Evolutionary conservation across 2,329 filamentous ascomycete genomes (phyloP).

Genomic region (Alternaria burnsii): DNA sequence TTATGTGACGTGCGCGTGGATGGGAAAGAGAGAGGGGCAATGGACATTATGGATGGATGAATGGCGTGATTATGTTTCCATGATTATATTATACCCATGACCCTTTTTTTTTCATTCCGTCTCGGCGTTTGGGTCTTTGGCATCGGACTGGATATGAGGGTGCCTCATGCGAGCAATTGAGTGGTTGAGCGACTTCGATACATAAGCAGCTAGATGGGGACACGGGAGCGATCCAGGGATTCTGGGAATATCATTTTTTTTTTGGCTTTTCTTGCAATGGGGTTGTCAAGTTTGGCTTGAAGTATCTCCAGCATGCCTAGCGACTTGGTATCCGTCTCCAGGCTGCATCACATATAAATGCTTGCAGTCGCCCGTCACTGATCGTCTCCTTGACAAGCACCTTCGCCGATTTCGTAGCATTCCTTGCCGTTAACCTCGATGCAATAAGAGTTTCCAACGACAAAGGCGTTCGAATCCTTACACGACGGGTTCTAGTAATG

Average conservation of each 20-base stretch:
- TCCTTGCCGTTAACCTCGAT: neutral
- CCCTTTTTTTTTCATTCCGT: neutral
- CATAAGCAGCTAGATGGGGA: neutral
- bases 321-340: neutral
- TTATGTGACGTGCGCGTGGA: conserved; percentile 24
- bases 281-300: neutral
- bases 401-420: neutral
- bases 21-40: neutral
- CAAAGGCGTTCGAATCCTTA: neutral
- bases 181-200: neutral
- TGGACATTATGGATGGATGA: neutral
- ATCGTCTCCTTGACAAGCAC: neutral
- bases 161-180: neutral
- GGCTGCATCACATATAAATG: neutral
- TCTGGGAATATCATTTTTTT: neutral
- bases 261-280: neutral
- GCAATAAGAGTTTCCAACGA: neutral
- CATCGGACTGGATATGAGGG: neutral
- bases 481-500: neutral
- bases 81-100: conserved; percentile 5
- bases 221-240: neutral
- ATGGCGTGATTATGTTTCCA: neutral
- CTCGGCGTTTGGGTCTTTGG: neutral
- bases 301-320: neutral
- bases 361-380: neutral